Conservation (phyloP, 768 basidiomycete species). For the Sarcodon sp. region DNA sequence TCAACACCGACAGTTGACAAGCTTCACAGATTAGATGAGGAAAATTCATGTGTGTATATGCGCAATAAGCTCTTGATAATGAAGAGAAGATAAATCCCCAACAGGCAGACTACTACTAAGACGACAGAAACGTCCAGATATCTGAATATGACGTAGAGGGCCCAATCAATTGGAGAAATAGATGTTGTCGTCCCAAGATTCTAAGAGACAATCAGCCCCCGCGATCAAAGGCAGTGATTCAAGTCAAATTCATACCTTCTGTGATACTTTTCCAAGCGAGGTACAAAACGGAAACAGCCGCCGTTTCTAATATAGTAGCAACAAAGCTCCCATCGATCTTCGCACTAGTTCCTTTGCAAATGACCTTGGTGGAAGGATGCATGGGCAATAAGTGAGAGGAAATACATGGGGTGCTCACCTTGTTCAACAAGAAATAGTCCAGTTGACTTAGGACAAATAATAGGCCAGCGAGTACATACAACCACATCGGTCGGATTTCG, state of each 20-base stretch:
- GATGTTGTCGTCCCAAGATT: conserved; percentile 33
- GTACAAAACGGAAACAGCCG: conserved; percentile 52
- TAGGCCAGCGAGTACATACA: conserved; percentile 59
- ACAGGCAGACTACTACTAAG: too few species aligned
- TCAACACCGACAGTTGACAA: background rate
- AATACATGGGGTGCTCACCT: conserved; percentile 20
- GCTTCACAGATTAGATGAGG: too few species aligned
- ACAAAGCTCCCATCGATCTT: conserved; percentile 84
- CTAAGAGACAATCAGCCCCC: conserved; percentile 8
- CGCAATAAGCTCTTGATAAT: too few species aligned
- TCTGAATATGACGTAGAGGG: background rate
- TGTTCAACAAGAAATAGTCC: conserved; percentile 69
- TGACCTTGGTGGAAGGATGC: background rate
- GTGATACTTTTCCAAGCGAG: conserved; percentile 84
- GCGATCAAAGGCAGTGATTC: background rate
- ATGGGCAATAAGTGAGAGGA: background rate
- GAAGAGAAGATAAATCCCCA: too few species aligned
- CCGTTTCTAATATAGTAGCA: conserved; percentile 75
- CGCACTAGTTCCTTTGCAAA: conserved; percentile 36
- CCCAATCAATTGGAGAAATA: conserved; percentile 24
- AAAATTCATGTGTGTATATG: too few species aligned
- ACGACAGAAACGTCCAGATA: too few species aligned
- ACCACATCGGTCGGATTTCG: conserved; percentile 72
- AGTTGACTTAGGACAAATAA: conserved; percentile 75
- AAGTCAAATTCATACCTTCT: conserved; percentile 45